Evolutionary conservation across 331 rosid genomes (phyloP).

Genomic region (Saraca asoca): DNA sequence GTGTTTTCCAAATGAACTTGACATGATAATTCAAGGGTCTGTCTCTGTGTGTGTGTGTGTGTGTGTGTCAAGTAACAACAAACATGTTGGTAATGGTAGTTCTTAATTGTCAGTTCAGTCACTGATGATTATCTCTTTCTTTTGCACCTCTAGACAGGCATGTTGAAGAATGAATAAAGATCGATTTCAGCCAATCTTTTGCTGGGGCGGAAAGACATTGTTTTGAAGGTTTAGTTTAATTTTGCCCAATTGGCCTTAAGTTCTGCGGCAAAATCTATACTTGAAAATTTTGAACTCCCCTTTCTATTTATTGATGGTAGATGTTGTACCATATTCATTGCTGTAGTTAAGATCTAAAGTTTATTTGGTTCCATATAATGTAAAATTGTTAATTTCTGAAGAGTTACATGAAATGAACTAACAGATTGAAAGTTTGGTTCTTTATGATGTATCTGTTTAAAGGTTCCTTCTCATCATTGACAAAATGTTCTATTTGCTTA

Average conservation of each 20-base stretch:
- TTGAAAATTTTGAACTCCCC: neutral
- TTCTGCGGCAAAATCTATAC: neutral
- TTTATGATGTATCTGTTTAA: slow-evolving; percentile 9
- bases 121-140: slow-evolving; percentile 3
- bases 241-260: neutral
- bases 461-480: neutral
- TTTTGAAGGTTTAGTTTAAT: slow-evolving; percentile 23
- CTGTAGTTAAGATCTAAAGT: slow-evolving; percentile 21
- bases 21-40: slow-evolving; percentile 20
- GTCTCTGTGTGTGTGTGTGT: neutral
- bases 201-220: slow-evolving; percentile 17
- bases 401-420: neutral
- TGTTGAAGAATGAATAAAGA: slow-evolving; percentile 34
- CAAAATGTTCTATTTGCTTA: too few species aligned
- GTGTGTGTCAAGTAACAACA: neutral
- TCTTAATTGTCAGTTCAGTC: slow-evolving; percentile 6
- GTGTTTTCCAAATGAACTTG: neutral
- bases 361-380: slow-evolving; percentile 10
- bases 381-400: neutral
- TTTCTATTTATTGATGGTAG: slow-evolving; percentile 15
- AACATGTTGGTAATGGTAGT: neutral
- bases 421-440: slow-evolving; percentile 12
- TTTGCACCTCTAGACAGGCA: slow-evolving; percentile 39
- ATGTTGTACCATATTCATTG: slow-evolving; percentile 20
- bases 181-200: slow-evolving; percentile 22